Base-by-base conservation (phyloP, 2,329 filamentous ascomycete species). In the Fusarium zealandicum region DNA sequence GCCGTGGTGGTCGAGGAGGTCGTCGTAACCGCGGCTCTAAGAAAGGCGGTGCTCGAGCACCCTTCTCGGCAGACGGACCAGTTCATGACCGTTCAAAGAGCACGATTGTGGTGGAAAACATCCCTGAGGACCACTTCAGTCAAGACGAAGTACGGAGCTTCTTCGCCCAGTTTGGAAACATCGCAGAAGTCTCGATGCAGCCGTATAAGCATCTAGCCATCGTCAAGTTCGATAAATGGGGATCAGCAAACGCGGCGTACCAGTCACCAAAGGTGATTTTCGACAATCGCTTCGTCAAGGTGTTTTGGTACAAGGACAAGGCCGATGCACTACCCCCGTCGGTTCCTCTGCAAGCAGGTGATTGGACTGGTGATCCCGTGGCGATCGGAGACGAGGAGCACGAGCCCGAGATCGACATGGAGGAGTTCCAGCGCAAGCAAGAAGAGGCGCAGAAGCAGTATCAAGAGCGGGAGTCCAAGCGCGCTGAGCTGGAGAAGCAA, bases 211-310 rank as follows among this genome's bases (percentile, higher is more conserved):
- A 83, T 35, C 72, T 91, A 13, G 90, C 90, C 1, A 77, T 90
- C 25, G 80, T 95, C 59, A 89, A 86, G 62, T 95, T 82, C 64
- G 81, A 85, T 43, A 80, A 79, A 35, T 89, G 87, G 81, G 80
- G 80, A 6, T 75, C 84, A 12, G 90, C 90, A 12, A 83, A 86
- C 54, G 82, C 83, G 13, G 90, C 90, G 2, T 92, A 90, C 70
- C 81, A 82, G 39, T 92, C 88, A 8, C 90, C 90, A 0, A 92
- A 92, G 68, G 87, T 87, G 39, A 87, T 95, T 37, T 95, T 93
- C 68, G 89, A 93, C 66, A 95, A 93, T 64, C 81, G 90, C 10
- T 95, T 95, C 64, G 90, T 95, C 41, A 93, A 92, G 66, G 88
- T 93, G 0, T 92, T 88, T 66, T 93, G 90, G 90, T 82, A 85